phyloP scores from a whole-genome alignment of 306 rosid genomes.

The Ammopiptanthus mongolicus region DNA sequence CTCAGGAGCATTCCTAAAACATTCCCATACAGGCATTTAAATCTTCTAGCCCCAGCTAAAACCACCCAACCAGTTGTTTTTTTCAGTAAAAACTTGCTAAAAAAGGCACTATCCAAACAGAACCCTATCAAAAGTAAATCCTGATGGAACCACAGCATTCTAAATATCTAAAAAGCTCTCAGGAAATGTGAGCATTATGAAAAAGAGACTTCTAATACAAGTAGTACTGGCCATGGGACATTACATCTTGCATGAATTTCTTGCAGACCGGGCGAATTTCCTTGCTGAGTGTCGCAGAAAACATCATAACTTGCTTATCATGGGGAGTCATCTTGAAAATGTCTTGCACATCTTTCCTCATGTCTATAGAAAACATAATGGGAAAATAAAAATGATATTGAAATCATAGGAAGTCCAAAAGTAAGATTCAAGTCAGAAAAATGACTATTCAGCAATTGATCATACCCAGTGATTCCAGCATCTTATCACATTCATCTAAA shows the following conservation, averaged over 20 bases:
- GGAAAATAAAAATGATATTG: background rate
- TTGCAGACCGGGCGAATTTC: constrained; percentile 99
- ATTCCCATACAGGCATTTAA: background rate
- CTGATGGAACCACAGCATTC: constrained; percentile 34
- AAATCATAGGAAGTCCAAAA: background rate
- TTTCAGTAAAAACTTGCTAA: constrained; percentile 21
- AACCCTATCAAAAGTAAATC: constrained; percentile 26
- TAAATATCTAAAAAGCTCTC: constrained; percentile 37
- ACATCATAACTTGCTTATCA: constrained; percentile 99
- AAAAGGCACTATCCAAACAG: constrained; percentile 6
- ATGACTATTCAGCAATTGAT: background rate
- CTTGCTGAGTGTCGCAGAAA: constrained; percentile 98
- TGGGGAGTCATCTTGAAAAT: constrained; percentile 99
- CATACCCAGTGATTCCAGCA: constrained; percentile 97
- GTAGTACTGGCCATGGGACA: constrained; percentile 84
- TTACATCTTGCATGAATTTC: constrained; percentile 99
- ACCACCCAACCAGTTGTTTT: constrained; percentile 20
- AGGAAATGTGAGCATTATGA: constrained; percentile 51
- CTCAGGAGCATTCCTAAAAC: constrained; percentile 9
- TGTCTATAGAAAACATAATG: constrained; percentile 54
- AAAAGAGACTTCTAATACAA: constrained; percentile 82
- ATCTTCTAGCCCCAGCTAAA: constrained; percentile 15
- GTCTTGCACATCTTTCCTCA: constrained; percentile 98
- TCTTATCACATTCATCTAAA: constrained; percentile 95
- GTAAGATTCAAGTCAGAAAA: background rate